A percentile compares a stretch with the other conserved stretches of the same genome.
phyloP scores from a whole-genome alignment of 805 yeast genomes.

The Metschnikowia sp. region DNA sequence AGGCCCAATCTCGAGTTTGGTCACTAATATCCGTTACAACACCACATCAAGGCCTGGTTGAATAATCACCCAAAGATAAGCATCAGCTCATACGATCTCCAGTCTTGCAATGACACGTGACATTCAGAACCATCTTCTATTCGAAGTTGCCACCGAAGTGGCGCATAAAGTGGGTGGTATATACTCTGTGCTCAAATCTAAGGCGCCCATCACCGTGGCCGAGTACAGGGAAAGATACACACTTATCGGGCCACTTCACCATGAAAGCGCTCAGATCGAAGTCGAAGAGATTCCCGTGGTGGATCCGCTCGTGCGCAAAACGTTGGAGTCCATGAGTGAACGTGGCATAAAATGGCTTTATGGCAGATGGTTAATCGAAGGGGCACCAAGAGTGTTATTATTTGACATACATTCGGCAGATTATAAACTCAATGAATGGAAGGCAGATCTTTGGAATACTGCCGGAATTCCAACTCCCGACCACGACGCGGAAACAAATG shows the following conservation, averaged over 20 bases:
- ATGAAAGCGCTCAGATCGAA: slow-evolving; percentile 69
- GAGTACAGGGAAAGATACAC: slow-evolving; percentile 87
- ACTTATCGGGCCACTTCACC: slow-evolving; percentile 81
- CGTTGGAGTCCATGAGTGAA: slow-evolving; percentile 74
- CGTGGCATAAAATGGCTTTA: slow-evolving; percentile 82
- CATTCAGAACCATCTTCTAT: slow-evolving; percentile 79
- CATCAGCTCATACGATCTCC: neutral
- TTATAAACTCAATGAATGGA: slow-evolving; percentile 81
- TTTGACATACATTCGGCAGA: slow-evolving; percentile 82
- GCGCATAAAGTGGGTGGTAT: slow-evolving; percentile 98
- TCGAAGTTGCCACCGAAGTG: slow-evolving; percentile 95
- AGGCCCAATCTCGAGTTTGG: too few relatives aligned
- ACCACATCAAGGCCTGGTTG: too few relatives aligned
- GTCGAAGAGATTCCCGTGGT: slow-evolving; percentile 70
- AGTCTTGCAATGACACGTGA: slow-evolving; percentile 65
- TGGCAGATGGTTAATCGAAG: slow-evolving; percentile 97
- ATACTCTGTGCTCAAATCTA: slow-evolving; percentile 92
- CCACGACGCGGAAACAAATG: slow-evolving; percentile 83
- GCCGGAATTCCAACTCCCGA: slow-evolving; percentile 94
- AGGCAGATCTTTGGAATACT: slow-evolving; percentile 82
- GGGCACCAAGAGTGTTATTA: slow-evolving; percentile 89
- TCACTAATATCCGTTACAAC: too few relatives aligned
- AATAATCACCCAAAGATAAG: too few relatives aligned
- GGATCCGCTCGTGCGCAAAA: slow-evolving; percentile 51
- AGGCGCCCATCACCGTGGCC: slow-evolving; percentile 94